These are phyloP conservation scores for Ophidiomyces ophidiicola DNA, from an alignment of 2,329 filamentous ascomycete genomes.

Conservation along the genomic window DNA sequence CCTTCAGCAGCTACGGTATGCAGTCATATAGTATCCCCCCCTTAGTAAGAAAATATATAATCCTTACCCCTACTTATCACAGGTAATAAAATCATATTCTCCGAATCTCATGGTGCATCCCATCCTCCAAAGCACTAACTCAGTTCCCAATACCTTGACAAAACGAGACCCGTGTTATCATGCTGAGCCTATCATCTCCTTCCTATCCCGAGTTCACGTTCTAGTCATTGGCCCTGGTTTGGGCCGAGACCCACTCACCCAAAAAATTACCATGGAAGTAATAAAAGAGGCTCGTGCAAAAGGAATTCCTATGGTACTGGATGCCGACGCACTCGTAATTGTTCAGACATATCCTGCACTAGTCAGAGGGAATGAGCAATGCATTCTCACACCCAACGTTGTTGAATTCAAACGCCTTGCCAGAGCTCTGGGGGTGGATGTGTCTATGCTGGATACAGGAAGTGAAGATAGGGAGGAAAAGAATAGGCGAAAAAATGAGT, in stretches of 20 bases:
- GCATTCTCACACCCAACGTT: constrained; percentile 87
- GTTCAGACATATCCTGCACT: constrained; percentile 64
- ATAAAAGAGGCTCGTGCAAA: constrained; percentile 63
- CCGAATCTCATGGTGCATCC: constrained; percentile 98
- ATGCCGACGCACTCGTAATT: constrained; percentile 76
- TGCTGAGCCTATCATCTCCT: constrained; percentile 56
- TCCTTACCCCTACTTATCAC: constrained; percentile 9
- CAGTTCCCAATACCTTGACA: constrained; percentile 36
- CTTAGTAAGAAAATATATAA: neutral
- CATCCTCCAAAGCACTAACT: constrained; percentile 66
- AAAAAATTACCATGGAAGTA: constrained; percentile 67
- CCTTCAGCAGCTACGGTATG: constrained; percentile 57
- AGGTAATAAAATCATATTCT: constrained; percentile 93
- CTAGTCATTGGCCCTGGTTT: constrained; percentile 87
- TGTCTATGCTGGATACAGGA: constrained; percentile 32
- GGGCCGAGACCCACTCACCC: constrained; percentile 80
- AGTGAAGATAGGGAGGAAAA: constrained; percentile 28
- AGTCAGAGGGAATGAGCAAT: constrained; percentile 66
- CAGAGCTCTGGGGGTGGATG: constrained; percentile 58
- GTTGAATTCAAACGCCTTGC: constrained; percentile 81
- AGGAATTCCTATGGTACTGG: constrained; percentile 68
- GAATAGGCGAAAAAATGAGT: constrained; percentile 12
- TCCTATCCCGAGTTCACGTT: constrained; percentile 79
- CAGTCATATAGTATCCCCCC: neutral
- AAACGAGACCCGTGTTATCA: constrained; percentile 41